Conservation (phyloP, 257 asterid genomes). For the Solanum bulbocastanum region DNA sequence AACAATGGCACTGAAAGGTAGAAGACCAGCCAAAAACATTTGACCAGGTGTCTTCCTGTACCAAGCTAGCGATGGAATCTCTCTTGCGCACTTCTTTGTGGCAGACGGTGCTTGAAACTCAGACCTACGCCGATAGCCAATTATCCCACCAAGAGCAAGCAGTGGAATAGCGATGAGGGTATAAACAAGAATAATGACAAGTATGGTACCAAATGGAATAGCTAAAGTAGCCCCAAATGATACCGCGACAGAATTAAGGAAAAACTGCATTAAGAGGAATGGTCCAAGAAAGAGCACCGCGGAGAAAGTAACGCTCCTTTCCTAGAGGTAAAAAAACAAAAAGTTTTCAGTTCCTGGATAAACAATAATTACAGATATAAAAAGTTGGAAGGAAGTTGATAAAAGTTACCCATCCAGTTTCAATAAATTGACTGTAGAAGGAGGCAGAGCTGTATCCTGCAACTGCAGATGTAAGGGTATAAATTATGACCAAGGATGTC, state of each 20-base stretch:
- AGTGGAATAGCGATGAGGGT: constrained; percentile 56
- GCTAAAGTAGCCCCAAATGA: constrained; percentile 48
- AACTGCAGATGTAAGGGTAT: constrained; percentile 58
- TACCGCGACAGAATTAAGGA: constrained; percentile 47
- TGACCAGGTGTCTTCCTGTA: constrained; percentile 56
- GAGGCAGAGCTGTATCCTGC: constrained; percentile 68
- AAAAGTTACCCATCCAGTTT: constrained; percentile 58
- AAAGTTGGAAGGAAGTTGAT: background rate
- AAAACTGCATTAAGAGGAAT: constrained; percentile 24
- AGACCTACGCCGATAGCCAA: constrained; percentile 43
- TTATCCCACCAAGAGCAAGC: constrained; percentile 45
- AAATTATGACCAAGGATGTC: constrained; percentile 36
- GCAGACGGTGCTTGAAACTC: constrained; percentile 34
- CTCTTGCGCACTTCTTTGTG: constrained; percentile 44
- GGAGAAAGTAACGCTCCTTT: constrained; percentile 31
- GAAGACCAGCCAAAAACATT: constrained; percentile 75
- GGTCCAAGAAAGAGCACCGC: constrained; percentile 55
- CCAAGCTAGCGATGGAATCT: constrained; percentile 48
- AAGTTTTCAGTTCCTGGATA: background rate
- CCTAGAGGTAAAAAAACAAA: constrained; percentile 30
- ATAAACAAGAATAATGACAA: constrained; percentile 32
- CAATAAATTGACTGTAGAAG: constrained; percentile 47
- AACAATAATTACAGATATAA: background rate
- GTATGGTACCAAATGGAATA: constrained; percentile 57
- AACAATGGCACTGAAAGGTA: constrained; percentile 68